Conservation (phyloP, 1,284 basidiomycete genomes). For the Thelephora terrestris region DNA sequence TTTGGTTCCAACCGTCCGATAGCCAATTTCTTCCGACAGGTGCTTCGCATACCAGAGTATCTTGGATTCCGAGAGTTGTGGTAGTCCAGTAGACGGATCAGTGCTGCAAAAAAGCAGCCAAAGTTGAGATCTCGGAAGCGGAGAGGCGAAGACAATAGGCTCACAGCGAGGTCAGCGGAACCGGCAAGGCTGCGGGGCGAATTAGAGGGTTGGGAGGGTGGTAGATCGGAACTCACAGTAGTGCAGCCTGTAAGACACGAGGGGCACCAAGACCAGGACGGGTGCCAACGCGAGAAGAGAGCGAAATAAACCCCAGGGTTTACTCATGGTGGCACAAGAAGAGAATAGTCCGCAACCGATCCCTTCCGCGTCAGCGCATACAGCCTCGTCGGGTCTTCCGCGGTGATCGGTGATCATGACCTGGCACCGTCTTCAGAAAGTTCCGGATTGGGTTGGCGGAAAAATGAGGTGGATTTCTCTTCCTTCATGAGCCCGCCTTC, state of each 20-base stretch:
- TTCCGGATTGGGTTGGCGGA: too few relatives aligned
- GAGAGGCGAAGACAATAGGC: slow-evolving; percentile 6
- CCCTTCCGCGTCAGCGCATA: too few relatives aligned
- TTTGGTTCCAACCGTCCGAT: slow-evolving; percentile 83
- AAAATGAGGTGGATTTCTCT: too few relatives aligned
- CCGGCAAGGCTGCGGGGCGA: slow-evolving; percentile 26
- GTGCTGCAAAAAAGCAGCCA: slow-evolving; percentile 24
- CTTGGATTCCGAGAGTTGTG: slow-evolving; percentile 61
- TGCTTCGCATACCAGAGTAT: slow-evolving; percentile 53
- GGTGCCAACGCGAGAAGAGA: slow-evolving; percentile 36
- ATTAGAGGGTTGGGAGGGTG: neutral
- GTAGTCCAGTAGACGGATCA: slow-evolving; percentile 42
- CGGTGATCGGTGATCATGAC: too few relatives aligned
- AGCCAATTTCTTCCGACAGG: slow-evolving; percentile 82
- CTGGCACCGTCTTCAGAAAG: too few relatives aligned
- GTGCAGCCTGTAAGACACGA: slow-evolving; percentile 33
- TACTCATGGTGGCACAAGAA: neutral
- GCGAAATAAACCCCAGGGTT: slow-evolving; percentile 32
- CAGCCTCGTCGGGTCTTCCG: too few relatives aligned
- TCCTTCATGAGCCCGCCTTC: too few relatives aligned
- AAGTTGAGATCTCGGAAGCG: neutral
- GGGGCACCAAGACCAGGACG: slow-evolving; percentile 31
- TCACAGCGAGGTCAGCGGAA: slow-evolving; percentile 30
- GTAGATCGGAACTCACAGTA: slow-evolving; percentile 26
- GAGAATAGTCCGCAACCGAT: too few relatives aligned